These are phyloP conservation scores for Cylindrotheca closterium DNA, from an alignment of 108 stramenopile species.

Conservation along the genomic window DNA sequence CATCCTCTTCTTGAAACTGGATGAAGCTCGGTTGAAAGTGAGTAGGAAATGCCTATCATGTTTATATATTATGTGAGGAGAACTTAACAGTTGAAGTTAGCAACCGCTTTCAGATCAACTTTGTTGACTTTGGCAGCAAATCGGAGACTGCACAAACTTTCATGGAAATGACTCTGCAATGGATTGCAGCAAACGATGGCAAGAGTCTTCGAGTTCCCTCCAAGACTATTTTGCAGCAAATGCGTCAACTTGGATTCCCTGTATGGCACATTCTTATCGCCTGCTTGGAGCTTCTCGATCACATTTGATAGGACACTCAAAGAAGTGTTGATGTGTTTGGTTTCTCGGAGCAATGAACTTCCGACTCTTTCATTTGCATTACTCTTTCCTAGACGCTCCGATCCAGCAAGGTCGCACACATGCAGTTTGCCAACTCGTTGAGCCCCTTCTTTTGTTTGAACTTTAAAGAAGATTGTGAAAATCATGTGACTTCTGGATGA, in stretches of 20 bases:
- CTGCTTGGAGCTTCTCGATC: constrained; percentile 81
- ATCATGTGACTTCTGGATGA: constrained; percentile 83
- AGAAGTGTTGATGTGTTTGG: constrained; percentile 86
- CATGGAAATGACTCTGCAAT: constrained; percentile 69
- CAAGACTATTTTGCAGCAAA: constrained; percentile 80
- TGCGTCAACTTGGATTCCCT: constrained; percentile 94
- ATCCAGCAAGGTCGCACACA: constrained; percentile 91
- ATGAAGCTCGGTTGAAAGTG: too few relatives aligned
- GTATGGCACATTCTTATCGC: constrained; percentile 80
- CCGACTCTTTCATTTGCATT: constrained; percentile 58
- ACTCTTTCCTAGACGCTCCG: constrained; percentile 87
- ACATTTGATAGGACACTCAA: constrained; percentile 75
- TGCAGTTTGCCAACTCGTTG: constrained; percentile 64
- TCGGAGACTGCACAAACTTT: constrained; percentile 82
- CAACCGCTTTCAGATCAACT: constrained; percentile 68
- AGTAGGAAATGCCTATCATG: too few relatives aligned
- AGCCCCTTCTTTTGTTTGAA: constrained; percentile 42
- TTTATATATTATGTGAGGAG: background rate
- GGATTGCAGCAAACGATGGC: constrained; percentile 93
- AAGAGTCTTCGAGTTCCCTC: constrained; percentile 87
- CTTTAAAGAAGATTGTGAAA: constrained; percentile 79
- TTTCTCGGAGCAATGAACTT: constrained; percentile 75
- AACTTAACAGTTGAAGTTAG: constrained; percentile 43
- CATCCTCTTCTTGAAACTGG: constrained; percentile 9
- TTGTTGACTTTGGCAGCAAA: constrained; percentile 87